Base-by-base conservation (phyloP, 495 filamentous ascomycete genomes). In the Xylaria venustula region DNA sequence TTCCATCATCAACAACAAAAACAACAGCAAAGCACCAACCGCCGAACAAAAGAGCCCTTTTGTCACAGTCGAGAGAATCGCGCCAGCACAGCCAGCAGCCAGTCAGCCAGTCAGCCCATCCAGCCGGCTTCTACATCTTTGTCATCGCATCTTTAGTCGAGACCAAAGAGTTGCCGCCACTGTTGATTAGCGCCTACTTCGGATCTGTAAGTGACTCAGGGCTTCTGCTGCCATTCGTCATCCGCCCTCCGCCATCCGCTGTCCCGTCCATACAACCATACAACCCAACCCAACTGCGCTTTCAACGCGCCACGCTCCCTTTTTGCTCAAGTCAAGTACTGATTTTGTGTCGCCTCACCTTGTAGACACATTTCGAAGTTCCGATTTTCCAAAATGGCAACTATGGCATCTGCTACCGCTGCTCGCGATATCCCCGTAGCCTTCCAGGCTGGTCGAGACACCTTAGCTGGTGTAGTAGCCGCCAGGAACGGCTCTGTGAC, bases 391-490 rank as follows among this genome's bases (percentile, higher is more conserved):
- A 75, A 77, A 67, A 88, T 88, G 87, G 85, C 87, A 77, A 76
- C 74, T 69, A 80, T 81, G 82, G 79, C 75, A 78, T 76, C 75
- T 77, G 76, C 78, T 79, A 75, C 76, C 75, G 76, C 78, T 79
- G 81, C 74, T 77, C 81, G 82, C 79, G 86, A 93, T 83, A 93
- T 93, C 74, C 86, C 83, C 60, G 85, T 87, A 73, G 81, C 83
- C 72, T 75, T 73, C 78, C 47, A 55, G 58, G 75, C 69, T 60
- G 73, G 79, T 76, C 81, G 77, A 79, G 81, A 85, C 74, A 85
- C 78, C 79, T 83, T 86, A 74, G 78, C 83, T 81, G 77, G 72
- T 75, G 82, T 83, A 73, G 78, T 81, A 75, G 85, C 67, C 54
- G 75, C 73, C 75, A 77, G 76, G 78, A 81, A 66, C 69, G 84